Percentiles rank a stretch among this genome's conserved stretches.
Evolutionary conservation across 1,284 basidiomycete species (phyloP).

Genomic region (Sutorius eximius): DNA sequence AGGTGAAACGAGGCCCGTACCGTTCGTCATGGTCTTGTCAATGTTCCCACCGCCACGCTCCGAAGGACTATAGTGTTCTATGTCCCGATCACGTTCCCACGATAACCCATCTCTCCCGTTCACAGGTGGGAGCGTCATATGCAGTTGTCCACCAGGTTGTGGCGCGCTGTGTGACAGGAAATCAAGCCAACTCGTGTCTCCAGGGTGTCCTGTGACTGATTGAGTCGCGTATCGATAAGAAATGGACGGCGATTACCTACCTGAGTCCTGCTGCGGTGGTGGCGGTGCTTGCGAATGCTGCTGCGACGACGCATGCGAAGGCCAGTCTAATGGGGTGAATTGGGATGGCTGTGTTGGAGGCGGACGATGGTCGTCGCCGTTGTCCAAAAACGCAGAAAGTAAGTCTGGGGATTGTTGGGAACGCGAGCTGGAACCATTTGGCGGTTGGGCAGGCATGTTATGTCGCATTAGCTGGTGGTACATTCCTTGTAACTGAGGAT

Average conservation of each 20-base stretch:
- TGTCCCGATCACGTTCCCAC: conserved; percentile 32
- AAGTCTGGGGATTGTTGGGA: conserved; percentile 28
- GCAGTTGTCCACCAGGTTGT: conserved; percentile 27
- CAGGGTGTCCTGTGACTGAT: conserved; percentile 22
- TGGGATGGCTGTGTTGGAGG: conserved; percentile 25
- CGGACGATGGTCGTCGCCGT: conserved; percentile 28
- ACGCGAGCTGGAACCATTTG: conserved; percentile 20
- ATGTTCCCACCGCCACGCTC: conserved; percentile 27
- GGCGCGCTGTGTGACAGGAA: conserved; percentile 32
- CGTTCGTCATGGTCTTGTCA: conserved; percentile 21
- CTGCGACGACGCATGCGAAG: conserved; percentile 29
- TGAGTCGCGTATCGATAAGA: conserved; percentile 6
- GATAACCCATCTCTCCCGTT: conserved; percentile 30
- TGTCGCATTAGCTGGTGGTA: conserved; percentile 35
- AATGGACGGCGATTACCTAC: conserved; percentile 6
- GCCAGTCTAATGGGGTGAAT: conserved; percentile 31
- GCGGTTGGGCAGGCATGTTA: conserved; percentile 24
- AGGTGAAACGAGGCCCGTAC: conserved; percentile 23
- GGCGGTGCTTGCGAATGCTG: conserved; percentile 20
- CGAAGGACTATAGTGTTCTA: conserved; percentile 30
- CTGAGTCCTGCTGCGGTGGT: conserved; percentile 28
- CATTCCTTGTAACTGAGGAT: conserved; percentile 34
- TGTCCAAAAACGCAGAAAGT: conserved; percentile 33
- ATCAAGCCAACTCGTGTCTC: conserved; percentile 32
- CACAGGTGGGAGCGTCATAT: conserved; percentile 30